Evolutionary conservation across 2,329 filamentous ascomycete species (phyloP).

Genomic region (Cladosporium colombiae): DNA sequence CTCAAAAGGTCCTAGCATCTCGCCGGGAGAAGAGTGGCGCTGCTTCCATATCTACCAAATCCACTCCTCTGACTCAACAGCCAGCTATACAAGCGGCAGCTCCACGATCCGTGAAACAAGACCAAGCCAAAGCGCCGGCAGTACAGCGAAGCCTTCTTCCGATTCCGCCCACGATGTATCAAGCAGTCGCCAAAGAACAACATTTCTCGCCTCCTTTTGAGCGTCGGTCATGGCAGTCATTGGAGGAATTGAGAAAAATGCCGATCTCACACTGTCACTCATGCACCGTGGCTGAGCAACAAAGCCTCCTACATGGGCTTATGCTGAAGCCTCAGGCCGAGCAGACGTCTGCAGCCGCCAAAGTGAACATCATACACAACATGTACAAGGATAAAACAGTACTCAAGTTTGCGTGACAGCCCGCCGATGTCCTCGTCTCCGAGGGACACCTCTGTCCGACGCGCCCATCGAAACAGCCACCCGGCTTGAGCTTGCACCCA

Average conservation of each 20-base stretch:
- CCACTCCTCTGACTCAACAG: background rate
- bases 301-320: background rate
- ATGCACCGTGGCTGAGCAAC: background rate
- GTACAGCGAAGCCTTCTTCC: background rate
- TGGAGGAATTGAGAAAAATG: background rate
- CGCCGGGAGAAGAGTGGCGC: background rate
- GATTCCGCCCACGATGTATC: background rate
- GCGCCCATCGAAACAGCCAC: conserved; percentile 12
- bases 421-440: background rate
- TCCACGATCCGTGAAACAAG: background rate
- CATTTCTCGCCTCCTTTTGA: background rate
- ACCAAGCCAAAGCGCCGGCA: background rate
- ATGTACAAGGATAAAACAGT: background rate
- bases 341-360: background rate
- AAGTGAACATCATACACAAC: background rate
- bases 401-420: background rate
- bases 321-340: background rate
- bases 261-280: background rate
- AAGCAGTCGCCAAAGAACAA: background rate
- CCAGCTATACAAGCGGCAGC: background rate
- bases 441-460: background rate
- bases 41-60: background rate
- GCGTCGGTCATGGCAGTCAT: background rate
- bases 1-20: background rate
- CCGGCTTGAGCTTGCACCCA: background rate